phyloP scores from a whole-genome alignment of 1,139 yeast genomes.

The Candida gigantensis region DNA sequence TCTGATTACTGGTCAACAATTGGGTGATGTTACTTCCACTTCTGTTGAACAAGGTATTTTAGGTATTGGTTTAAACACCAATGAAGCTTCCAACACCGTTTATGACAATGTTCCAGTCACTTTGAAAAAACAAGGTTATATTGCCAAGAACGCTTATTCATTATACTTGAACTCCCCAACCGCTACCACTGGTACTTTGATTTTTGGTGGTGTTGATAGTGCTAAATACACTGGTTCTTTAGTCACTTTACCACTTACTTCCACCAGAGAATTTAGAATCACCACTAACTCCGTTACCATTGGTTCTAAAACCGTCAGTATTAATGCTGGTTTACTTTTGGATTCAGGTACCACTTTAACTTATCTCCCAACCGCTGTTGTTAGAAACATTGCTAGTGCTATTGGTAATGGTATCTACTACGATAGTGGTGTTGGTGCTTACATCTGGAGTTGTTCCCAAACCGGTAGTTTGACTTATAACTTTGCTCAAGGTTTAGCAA shows the following conservation, averaged over 20 bases:
- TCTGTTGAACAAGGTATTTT: constrained; percentile 18
- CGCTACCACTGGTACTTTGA: constrained; percentile 24
- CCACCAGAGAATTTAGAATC: constrained; percentile 6
- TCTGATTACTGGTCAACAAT: constrained; percentile 11
- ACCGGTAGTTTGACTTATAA: constrained; percentile 21
- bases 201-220: constrained; percentile 33
- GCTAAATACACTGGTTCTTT: constrained; percentile 27
- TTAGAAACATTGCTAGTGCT: constrained; percentile 21
- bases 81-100: constrained; percentile 13
- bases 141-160: constrained; percentile 40
- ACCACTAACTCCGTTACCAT: constrained; percentile 4
- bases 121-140: constrained; percentile 44
- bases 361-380: constrained; percentile 22
- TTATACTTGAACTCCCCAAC: constrained; percentile 28
- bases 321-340: constrained; percentile 10
- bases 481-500: constrained; percentile 30
- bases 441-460: constrained; percentile 6
- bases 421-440: constrained; percentile 6
- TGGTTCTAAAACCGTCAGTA: constrained; percentile 1
- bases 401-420: constrained; percentile 18
- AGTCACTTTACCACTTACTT: constrained; percentile 10
- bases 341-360: constrained; percentile 34
- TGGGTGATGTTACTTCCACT: constrained; percentile 18
- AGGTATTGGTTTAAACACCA: constrained; percentile 22
- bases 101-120: constrained; percentile 35